Evolutionary conservation across 116 monocot species (phyloP), one percentile per base, ranked within the genome.

Genomic region (Cymodocea nodosa): DNA sequence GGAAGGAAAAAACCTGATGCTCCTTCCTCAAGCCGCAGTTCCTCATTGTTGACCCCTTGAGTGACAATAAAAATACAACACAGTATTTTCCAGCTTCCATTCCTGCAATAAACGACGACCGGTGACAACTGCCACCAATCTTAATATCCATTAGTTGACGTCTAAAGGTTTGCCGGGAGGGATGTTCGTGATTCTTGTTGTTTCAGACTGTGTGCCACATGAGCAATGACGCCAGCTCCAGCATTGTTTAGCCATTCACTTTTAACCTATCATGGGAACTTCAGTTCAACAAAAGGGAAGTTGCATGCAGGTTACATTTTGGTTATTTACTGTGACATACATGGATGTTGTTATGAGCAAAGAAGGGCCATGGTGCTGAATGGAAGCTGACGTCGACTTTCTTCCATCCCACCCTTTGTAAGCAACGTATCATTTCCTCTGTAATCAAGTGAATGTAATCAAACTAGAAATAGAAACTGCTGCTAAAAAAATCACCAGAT

Each of bases 341-440:
- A 77, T 98, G 86, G 23, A 98, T 91, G 62, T 82, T 88, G 36
- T 91, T 88, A 52, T 98, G 97, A 71, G 97, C 91, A 57, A 84
- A 86, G 75, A 91, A 98, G 16, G 97, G 91, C 92, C 88, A 98
- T n/a, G 71, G 69, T 39, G 91, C 70, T 5, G 88, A 76, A 63
- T 91, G 97, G 62, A 98, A 97, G 64, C 82, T 98, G 65, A 98
- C 89, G 60, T 98, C 97, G 48, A 98, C 91, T 68, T 98, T 98
- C 78, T 78, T 88, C 91, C 97, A 98, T 70, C 91, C 88, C 37
- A 97, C 36, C 52, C 85, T 84, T 68, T 98, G 97, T 39, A 98
- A 68, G 0, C 97, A 88, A 15, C 35, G 76, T 56, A 91, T 91
- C 91, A 91, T 91, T 73, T 94, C 94, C 84, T 94, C 89, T 89